Evolutionary conservation across 106 monocot genomes (phyloP), one percentile per base, ranked within the genome.

Genomic region (Dendrobium catenatum): DNA sequence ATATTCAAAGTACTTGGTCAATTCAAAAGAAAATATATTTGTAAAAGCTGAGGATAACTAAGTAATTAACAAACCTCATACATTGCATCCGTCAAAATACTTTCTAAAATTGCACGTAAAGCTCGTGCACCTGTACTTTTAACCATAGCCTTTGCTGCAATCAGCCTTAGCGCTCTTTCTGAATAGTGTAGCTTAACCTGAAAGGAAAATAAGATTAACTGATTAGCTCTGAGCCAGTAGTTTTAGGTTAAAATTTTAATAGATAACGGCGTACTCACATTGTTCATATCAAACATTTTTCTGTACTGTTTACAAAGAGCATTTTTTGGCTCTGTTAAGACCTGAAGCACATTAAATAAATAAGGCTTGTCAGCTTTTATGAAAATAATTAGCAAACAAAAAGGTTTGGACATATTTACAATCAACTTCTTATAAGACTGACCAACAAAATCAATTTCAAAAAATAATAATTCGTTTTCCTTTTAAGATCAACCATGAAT

Each of bases 131-230:
- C 98, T 42, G 95, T 98, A 56, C 87, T 98, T 83, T 91, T 94
- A 3, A 83, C 88, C 72, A 91, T 85, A 54, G 98, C 94, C 82
- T 93, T 95, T 76, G 88, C 91, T 22, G 98, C 95, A 81, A 98
- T 88, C 74, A 93, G 55, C 81, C 91, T 82, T 18, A 91, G 86
- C 66, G 98, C 98, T 70, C 55, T 51, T 16, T 93, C 88, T 18
- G 93, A 95, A 82, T 91, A 98, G 85, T 98, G 98, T 48, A 98
- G 83, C 83, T 91, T 95, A 76, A 95, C 95, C 98, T 98, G 88
- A 51, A 81, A 81, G 68, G 31, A 19, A 77, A 74, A 15, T 70
- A 70, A n/a, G n/a, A 64, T 70, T 31, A 29, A 20, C 18, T 74
- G 43, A 18, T 43, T 13, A n/a, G 26, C 26, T 48, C 15, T 11